Evolutionary conservation across 768 basidiomycete species (phyloP).

Genomic region (Boletus rex-veris): DNA sequence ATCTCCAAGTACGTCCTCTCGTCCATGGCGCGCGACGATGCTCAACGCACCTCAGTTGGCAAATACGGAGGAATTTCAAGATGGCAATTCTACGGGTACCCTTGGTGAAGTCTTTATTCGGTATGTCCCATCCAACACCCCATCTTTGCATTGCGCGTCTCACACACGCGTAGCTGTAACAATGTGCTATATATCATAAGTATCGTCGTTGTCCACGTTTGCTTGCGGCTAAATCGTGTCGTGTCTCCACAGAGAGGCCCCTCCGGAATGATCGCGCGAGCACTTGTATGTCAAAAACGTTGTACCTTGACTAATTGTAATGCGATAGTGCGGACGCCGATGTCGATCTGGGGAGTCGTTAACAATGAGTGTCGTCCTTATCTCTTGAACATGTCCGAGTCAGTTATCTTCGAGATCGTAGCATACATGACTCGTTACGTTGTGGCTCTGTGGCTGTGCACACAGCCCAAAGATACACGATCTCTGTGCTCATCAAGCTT

Average conservation of each 20-base stretch:
- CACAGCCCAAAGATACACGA: too few relatives aligned
- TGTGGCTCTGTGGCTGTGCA: conserved; percentile 8
- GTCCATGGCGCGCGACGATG: neutral
- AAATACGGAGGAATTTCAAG: conserved; percentile 98
- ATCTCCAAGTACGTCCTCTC: conserved; percentile 73
- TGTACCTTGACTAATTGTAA: conserved; percentile 12
- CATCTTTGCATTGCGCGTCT: neutral
- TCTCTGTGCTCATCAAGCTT: neutral
- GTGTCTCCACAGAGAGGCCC: conserved; percentile 66
- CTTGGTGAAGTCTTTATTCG: conserved; percentile 99
- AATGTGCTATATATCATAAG: conserved; percentile 96
- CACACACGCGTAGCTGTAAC: conserved; percentile 63
- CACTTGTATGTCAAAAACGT: conserved; percentile 2
- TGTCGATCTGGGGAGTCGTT: conserved; percentile 1
- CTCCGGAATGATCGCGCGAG: conserved; percentile 39
- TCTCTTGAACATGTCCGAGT: too few relatives aligned
- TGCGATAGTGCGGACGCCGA: neutral
- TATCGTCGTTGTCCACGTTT: conserved; percentile 26
- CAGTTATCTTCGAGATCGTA: too few relatives aligned
- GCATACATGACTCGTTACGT: too few relatives aligned
- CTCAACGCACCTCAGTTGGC: conserved; percentile 59
- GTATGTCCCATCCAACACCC: conserved; percentile 41
- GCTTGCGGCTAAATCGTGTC: conserved; percentile 21
- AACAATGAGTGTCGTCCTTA: too few relatives aligned
- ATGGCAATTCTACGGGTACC: conserved; percentile 91